Evolutionary conservation across 257 asterid species (phyloP), one percentile per base, ranked within the genome.

Genomic region (Penstemon eatonii): DNA sequence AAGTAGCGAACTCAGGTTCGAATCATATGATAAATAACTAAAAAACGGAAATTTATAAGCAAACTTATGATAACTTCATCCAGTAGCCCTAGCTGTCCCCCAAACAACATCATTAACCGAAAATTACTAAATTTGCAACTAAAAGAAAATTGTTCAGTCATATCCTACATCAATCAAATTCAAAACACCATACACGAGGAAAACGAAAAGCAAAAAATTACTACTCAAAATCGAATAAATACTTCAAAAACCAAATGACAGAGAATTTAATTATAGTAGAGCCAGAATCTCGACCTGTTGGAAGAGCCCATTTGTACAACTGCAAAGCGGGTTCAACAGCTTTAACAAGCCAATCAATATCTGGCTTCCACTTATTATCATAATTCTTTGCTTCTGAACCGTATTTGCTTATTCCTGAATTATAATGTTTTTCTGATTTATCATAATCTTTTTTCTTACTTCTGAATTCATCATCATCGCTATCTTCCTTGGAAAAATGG

Each of bases 271-370:
- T 37, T 37, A 45, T 0, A 41, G 13, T 3, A 43, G 12, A 6
- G 56, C 59, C 38, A n/a, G 9, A 61, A 57, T 59, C 68, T 9
- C 49, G 12, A 89, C 96, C 99, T 76, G 84, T 40, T 9, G 97
- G 88, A 65, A 91, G 53, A 59, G 90, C 96, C 95, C 93, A 85
- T 69, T 85, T 91, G 73, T 84, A 91, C 50, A 94, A 77, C 67
- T 91, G 96, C 69, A 89, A 74, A 57, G 97, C 99, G 3, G 97
- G 92, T 63, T 94, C 99, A 52, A 94, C 81, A 59, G 95, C 93
- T 81, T 82, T 94, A 36, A 86, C 75, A 19, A 90, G 83, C 97
- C 96, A 94, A 75, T 85, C 86, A 78, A 85, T 81, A 63, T 91
- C 96, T 3, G 86, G 88, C 81, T 81, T 91, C 99, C 96, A 87